phyloP scores from a whole-genome alignment of 768 basidiomycete genomes.

The Plicaturopsis crispa region DNA sequence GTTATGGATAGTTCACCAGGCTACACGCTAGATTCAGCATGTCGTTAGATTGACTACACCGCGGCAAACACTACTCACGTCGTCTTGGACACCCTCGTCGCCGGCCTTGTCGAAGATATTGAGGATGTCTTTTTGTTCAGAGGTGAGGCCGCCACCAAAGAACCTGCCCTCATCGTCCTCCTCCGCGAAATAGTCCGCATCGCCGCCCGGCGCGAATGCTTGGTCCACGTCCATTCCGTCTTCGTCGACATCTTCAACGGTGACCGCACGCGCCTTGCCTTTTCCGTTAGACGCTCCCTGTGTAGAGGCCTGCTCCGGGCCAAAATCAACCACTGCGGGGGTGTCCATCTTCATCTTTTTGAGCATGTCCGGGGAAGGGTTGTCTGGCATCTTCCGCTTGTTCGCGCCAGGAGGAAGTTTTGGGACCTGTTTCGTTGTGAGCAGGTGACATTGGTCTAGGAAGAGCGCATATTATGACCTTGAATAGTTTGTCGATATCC shows the following conservation, averaged over 20 bases:
- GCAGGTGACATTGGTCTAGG: slow-evolving; percentile 1
- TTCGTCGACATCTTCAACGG: slow-evolving; percentile 56
- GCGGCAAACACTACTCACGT: slow-evolving; percentile 39
- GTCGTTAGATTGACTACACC: slow-evolving; percentile 10
- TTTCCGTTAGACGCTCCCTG: slow-evolving; percentile 17
- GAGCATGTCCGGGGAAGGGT: slow-evolving; percentile 73
- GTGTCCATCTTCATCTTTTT: slow-evolving; percentile 59
- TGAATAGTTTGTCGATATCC: slow-evolving; percentile 46
- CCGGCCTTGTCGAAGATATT: slow-evolving; percentile 85
- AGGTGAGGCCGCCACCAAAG: slow-evolving; percentile 89
- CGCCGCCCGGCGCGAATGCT: slow-evolving; percentile 76
- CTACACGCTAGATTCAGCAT: slow-evolving; percentile 28
- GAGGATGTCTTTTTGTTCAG: slow-evolving; percentile 90
- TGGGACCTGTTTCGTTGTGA: slow-evolving; percentile 38
- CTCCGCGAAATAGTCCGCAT: slow-evolving; percentile 85
- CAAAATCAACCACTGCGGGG: slow-evolving; percentile 8
- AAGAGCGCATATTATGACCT: slow-evolving; percentile 22
- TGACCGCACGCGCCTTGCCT: slow-evolving; percentile 33
- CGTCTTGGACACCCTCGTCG: slow-evolving; percentile 54
- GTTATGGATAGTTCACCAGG: slow-evolving; percentile 61
- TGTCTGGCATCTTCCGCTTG: slow-evolving; percentile 72
- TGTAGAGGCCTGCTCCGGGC: slow-evolving; percentile 5
- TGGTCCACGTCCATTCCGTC: slow-evolving; percentile 33
- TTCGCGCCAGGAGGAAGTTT: slow-evolving; percentile 56
- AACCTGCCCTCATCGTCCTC: slow-evolving; percentile 92